Evolutionary conservation across 345 rosid species (phyloP).

Genomic region (Turnera subulata): DNA sequence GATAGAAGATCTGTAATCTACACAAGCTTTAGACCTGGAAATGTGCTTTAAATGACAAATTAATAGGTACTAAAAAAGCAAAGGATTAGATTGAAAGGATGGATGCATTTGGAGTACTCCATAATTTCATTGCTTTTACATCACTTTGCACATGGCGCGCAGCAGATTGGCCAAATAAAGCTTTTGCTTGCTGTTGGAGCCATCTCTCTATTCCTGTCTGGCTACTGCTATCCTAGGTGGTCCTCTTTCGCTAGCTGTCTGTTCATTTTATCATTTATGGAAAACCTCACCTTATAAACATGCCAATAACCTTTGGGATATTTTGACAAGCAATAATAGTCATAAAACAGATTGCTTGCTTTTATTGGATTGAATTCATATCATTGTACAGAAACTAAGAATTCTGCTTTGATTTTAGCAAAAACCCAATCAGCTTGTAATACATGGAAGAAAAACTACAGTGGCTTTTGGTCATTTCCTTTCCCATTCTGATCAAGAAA

Average conservation of each 20-base stretch:
- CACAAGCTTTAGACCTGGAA: constrained; percentile 53
- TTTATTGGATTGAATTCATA: no score
- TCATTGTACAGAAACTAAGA: no score
- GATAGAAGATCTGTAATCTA: constrained; percentile 7
- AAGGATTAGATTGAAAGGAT: constrained; percentile 15
- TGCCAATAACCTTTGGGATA: no score
- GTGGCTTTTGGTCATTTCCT: no score
- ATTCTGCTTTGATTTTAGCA: no score
- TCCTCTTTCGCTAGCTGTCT: not conserved
- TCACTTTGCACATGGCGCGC: constrained; percentile 46
- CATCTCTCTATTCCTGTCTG: constrained; percentile 33
- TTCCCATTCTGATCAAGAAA: no score
- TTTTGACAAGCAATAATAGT: no score
- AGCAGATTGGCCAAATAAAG: constrained; percentile 24
- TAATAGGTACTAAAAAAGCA: constrained; percentile 22
- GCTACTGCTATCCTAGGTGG: constrained; percentile 15
- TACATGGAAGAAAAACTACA: no score
- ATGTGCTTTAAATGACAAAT: constrained; percentile 16
- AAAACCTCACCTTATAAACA: no score
- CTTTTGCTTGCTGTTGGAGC: constrained; percentile 46
- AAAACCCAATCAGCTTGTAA: no score
- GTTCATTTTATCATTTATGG: not conserved
- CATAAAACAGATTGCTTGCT: no score
- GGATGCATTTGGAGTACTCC: constrained; percentile 8
- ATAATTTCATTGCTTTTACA: constrained; percentile 17